Conservation (phyloP, 2,329 filamentous ascomycete genomes). For the Amylocarpus encephaloides region DNA sequence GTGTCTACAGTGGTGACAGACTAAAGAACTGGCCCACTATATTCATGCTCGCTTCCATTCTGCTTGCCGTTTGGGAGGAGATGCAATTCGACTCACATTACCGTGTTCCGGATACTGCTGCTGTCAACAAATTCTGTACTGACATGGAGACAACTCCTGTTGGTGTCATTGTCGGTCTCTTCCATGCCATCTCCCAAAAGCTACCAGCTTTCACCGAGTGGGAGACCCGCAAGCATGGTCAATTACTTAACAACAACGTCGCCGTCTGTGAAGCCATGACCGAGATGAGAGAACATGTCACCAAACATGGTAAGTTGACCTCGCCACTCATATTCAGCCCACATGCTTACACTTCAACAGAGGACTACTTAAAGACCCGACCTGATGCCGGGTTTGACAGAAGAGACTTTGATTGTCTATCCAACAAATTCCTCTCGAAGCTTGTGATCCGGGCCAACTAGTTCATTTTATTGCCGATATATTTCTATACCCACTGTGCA, state of each 20-base stretch:
- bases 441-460: slow-evolving; percentile 93
- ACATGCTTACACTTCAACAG: slow-evolving; percentile 40
- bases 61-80: slow-evolving; percentile 94
- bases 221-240: slow-evolving; percentile 87
- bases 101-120: slow-evolving; percentile 74
- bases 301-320: slow-evolving; percentile 76
- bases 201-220: slow-evolving; percentile 87
- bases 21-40: slow-evolving; percentile 99
- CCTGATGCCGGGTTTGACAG: slow-evolving; percentile 75
- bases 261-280: slow-evolving; percentile 95
- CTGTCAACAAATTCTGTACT: slow-evolving; percentile 88
- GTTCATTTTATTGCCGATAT: slow-evolving; percentile 22
- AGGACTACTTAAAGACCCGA: slow-evolving; percentile 78
- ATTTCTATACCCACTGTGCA: slow-evolving; percentile 28
- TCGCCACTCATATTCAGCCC: background rate
- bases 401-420: slow-evolving; percentile 88
- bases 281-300: slow-evolving; percentile 86
- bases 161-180: slow-evolving; percentile 91
- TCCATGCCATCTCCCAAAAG: slow-evolving; percentile 97
- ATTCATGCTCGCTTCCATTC: slow-evolving; percentile 91
- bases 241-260: slow-evolving; percentile 81
- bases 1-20: slow-evolving; percentile 93
- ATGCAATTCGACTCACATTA: slow-evolving; percentile 99
- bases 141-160: slow-evolving; percentile 97
- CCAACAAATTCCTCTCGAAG: slow-evolving; percentile 95